phyloP scores from a whole-genome alignment of 2,329 filamentous ascomycete genomes.

The Hypoxylon rubiginosum region DNA sequence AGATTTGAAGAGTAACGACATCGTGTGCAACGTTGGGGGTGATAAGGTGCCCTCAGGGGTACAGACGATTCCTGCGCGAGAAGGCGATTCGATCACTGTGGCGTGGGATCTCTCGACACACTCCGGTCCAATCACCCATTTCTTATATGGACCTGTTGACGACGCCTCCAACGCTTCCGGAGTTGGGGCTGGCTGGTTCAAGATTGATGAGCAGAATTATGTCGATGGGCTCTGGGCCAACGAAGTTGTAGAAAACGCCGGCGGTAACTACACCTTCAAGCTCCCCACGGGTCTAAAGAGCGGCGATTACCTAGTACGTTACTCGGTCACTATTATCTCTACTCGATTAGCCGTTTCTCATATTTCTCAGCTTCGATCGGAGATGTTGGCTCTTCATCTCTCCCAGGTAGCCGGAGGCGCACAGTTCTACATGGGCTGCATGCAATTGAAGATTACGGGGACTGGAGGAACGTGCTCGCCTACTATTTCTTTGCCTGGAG shows the following conservation, averaged over 20 bases:
- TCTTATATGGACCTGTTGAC: constrained; percentile 56
- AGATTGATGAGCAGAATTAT: constrained; percentile 48
- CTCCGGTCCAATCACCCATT: constrained; percentile 55
- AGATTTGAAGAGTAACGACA: constrained; percentile 47
- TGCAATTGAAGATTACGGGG: constrained; percentile 52
- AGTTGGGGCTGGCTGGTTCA: constrained; percentile 49
- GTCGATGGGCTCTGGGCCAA: constrained; percentile 48
- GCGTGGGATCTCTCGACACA: constrained; percentile 56
- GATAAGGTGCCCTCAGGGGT: constrained; percentile 48
- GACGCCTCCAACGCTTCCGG: constrained; percentile 78
- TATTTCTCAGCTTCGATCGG: constrained; percentile 49
- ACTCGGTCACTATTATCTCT: neutral
- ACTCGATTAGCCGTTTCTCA: constrained; percentile 13
- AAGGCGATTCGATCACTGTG: constrained; percentile 54
- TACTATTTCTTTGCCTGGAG: constrained; percentile 50
- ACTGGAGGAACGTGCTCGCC: constrained; percentile 49
- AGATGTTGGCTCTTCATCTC: constrained; percentile 54
- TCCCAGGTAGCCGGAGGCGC: constrained; percentile 48
- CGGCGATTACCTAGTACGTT: constrained; percentile 52
- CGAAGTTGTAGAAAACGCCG: constrained; percentile 41
- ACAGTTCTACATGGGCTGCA: constrained; percentile 54
- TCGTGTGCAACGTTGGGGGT: constrained; percentile 48
- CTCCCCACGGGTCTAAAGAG: constrained; percentile 49
- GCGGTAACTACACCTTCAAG: constrained; percentile 46
- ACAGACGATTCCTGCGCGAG: constrained; percentile 50